Conservation (phyloP, 768 basidiomycete genomes). For the Phanerodontia chrysosporium region DNA sequence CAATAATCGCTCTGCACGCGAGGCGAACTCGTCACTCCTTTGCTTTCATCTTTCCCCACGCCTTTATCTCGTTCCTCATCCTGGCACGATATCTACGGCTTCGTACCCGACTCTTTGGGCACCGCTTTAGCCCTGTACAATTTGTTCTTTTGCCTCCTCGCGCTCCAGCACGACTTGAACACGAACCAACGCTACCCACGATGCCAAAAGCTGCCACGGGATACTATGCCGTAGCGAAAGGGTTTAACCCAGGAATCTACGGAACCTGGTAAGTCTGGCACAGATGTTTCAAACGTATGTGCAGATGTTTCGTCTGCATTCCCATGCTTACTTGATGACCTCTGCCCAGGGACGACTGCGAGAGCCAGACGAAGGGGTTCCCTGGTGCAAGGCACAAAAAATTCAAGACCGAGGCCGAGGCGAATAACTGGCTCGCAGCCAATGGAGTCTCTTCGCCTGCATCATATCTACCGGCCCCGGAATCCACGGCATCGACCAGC, state of each 20-base stretch:
- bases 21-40: background rate
- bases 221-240: slow-evolving; percentile 74
- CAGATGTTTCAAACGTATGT: background rate
- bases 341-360: slow-evolving; percentile 68
- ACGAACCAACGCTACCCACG: background rate
- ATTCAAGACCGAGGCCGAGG: slow-evolving; percentile 52
- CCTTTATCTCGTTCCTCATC: background rate
- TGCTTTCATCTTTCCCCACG: background rate
- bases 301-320: background rate
- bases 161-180: background rate
- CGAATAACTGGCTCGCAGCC: slow-evolving; percentile 47
- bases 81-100: background rate
- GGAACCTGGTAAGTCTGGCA: slow-evolving; percentile 53
- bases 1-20: background rate
- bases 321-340: background rate
- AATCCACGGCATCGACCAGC: background rate
- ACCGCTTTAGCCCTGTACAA: background rate
- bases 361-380: slow-evolving; percentile 64
- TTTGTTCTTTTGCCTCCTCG: background rate
- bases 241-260: slow-evolving; percentile 63
- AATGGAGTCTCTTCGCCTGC: background rate
- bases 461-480: background rate
- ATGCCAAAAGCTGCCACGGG: slow-evolving; percentile 33
- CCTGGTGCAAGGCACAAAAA: slow-evolving; percentile 62
- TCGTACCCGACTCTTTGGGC: background rate